These are phyloP conservation scores for Fusarium pilosicola DNA, from an alignment of 2,329 filamentous ascomycete genomes.

Conservation along the genomic window DNA sequence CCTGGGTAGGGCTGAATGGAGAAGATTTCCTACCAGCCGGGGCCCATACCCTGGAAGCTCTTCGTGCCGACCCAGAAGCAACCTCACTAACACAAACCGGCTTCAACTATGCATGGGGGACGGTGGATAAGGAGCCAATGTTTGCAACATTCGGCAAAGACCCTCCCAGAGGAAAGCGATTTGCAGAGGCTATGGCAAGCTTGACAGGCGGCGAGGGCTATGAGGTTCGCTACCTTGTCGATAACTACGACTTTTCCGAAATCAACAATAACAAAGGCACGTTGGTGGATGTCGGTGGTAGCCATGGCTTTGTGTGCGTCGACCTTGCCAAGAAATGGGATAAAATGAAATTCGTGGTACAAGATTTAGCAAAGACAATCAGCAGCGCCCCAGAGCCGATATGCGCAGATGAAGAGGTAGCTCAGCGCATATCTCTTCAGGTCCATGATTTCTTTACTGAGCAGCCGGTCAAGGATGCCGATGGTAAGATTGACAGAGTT, in stretches of 20 bases:
- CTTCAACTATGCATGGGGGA: slow-evolving; percentile 62
- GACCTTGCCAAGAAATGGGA: slow-evolving; percentile 62
- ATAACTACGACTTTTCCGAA: slow-evolving; percentile 63
- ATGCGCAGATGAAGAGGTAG: slow-evolving; percentile 51
- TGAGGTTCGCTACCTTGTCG: slow-evolving; percentile 62
- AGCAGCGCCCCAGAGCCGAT: slow-evolving; percentile 57
- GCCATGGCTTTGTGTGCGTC: slow-evolving; percentile 66
- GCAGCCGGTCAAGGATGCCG: slow-evolving; percentile 63
- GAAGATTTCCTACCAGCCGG: slow-evolving; percentile 65
- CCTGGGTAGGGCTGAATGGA: slow-evolving; percentile 65
- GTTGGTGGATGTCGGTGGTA: slow-evolving; percentile 69
- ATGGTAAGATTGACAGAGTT: slow-evolving; percentile 50
- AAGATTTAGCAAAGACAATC: slow-evolving; percentile 62
- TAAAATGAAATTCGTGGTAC: slow-evolving; percentile 64
- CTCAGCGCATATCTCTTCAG: slow-evolving; percentile 54
- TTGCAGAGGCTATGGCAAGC: slow-evolving; percentile 65
- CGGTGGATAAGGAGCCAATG: slow-evolving; percentile 62
- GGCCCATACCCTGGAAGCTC: slow-evolving; percentile 57
- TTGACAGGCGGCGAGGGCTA: slow-evolving; percentile 67
- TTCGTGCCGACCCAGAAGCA: slow-evolving; percentile 58
- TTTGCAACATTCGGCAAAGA: slow-evolving; percentile 63
- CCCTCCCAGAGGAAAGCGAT: slow-evolving; percentile 58
- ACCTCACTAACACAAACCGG: slow-evolving; percentile 59
- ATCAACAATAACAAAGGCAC: slow-evolving; percentile 57
- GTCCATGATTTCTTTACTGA: slow-evolving; percentile 68